Evolutionary conservation across 2,329 filamentous ascomycete genomes (phyloP), one percentile per base, ranked within the genome.

Genomic region (Hypoxylon sp.): DNA sequence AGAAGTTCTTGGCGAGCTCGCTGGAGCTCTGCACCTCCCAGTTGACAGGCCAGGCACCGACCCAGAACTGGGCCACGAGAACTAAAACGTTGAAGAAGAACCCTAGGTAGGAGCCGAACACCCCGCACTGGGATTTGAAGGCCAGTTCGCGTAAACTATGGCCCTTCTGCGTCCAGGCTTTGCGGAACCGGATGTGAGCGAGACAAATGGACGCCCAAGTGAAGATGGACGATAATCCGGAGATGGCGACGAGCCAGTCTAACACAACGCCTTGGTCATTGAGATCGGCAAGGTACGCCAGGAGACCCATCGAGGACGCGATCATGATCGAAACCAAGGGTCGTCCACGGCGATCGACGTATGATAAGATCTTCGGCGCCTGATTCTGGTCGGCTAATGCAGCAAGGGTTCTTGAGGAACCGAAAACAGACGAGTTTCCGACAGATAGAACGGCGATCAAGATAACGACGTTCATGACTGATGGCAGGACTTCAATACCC

Each of bases 391-490:
- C 94, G 48, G 94, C 94, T 1, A 98, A 87, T 2, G 94, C 94
- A 26, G 94, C 93, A 6, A 98, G 88, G 1, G 94, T 98, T 74
- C 95, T 90, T 1, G 93, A 97, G 24, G 93, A 95, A 37, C 94
- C 95, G 75, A 97, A 98, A 66, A 98, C 91, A 68, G 94, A 91
- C 5, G 93, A 95, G 80, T 97, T 98, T 64, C 94, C 94, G 66
- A 98, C 94, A 0, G 93, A 97, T 22, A 98, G 83, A 22, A 97
- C 94, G 19, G 94, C 92, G 69, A 97, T 89, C 77, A 98, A 89
- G 78, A 98, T 97, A 67, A 98, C 94, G n/a, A 89, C 90, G 80
- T 98, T 98, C 92, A 98, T 97, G 59, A 98, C 87, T 0, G 92
- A 94, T 1, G 94, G 93, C 2, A 98, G 87, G 1, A 91, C 90